A percentile compares a stretch with the other conserved stretches of the same genome.
Evolutionary conservation across 495 filamentous ascomycete species (phyloP).

Genomic region (Xylaria grammica): DNA sequence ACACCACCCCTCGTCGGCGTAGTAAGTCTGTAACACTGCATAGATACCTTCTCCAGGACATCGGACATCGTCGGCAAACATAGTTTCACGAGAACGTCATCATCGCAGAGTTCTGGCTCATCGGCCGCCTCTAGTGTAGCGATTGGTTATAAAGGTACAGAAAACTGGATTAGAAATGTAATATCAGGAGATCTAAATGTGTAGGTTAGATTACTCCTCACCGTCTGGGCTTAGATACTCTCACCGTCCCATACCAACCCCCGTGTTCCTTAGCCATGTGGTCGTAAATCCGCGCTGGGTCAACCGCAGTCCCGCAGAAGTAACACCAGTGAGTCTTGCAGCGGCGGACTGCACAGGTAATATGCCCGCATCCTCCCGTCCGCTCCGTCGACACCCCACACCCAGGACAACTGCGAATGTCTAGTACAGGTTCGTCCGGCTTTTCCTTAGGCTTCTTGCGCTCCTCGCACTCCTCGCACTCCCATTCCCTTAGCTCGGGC

Average conservation of each 20-base stretch:
- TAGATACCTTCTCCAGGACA: too few relatives aligned
- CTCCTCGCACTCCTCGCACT: not conserved
- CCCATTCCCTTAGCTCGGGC: not conserved
- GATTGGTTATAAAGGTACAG: too few relatives aligned
- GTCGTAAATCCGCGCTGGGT: not conserved
- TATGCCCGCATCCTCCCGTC: conserved; percentile 39
- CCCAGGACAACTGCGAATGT: conserved; percentile 37
- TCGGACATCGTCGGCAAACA: too few relatives aligned
- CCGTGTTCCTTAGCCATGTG: not conserved
- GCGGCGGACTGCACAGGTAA: conserved; percentile 26
- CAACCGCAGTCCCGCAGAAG: not conserved
- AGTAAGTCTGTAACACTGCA: too few relatives aligned
- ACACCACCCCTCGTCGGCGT: too few relatives aligned
- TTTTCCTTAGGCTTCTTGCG: not conserved
- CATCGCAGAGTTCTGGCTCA: too few relatives aligned
- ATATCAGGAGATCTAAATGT: too few relatives aligned
- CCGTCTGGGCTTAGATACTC: not conserved
- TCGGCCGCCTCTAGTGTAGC: too few relatives aligned
- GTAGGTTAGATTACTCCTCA: not conserved
- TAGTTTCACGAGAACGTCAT: too few relatives aligned
- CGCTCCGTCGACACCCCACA: conserved; percentile 38
- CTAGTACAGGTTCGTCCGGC: not conserved
- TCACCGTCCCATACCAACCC: not conserved
- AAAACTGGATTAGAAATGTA: too few relatives aligned
- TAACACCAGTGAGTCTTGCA: not conserved